Conservation (phyloP, 805 yeast species). For the Kuraishia capsulata region DNA sequence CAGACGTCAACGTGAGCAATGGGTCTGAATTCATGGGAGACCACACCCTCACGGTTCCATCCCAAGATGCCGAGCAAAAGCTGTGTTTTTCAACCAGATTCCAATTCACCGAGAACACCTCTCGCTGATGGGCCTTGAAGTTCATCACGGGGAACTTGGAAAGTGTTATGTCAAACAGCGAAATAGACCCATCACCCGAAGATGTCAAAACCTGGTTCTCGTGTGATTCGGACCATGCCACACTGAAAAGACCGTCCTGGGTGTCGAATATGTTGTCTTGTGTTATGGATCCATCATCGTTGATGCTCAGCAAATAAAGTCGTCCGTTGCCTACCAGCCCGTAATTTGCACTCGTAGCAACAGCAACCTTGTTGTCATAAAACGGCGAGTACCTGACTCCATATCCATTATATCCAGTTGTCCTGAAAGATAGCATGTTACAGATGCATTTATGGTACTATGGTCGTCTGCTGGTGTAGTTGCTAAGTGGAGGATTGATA, state of each 20-base stretch:
- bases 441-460: too few species aligned
- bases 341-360: conserved; percentile 85
- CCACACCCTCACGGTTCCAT: conserved; percentile 81
- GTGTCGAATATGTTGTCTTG: conserved; percentile 65
- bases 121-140: conserved; percentile 61
- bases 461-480: too few species aligned
- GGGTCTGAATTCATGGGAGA: conserved; percentile 50
- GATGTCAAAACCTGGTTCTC: conserved; percentile 80
- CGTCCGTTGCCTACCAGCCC: conserved; percentile 94
- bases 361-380: conserved; percentile 82
- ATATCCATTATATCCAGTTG: conserved; percentile 80
- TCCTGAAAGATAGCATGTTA: conserved; percentile 69
- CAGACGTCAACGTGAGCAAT: conserved; percentile 41
- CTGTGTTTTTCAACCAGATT: conserved; percentile 33
- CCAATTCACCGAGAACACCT: conserved; percentile 28
- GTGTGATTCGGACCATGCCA: conserved; percentile 85
- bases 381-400: conserved; percentile 86
- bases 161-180: conserved; percentile 68
- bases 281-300: conserved; percentile 50
- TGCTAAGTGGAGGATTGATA: too few species aligned
- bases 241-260: conserved; percentile 85
- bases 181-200: conserved; percentile 84
- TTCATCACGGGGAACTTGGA: conserved; percentile 63
- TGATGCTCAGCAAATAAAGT: conserved; percentile 60
- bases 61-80: conserved; percentile 86